Percentiles rank a stretch among this genome's conserved stretches.
These are phyloP conservation scores for Quercus robur DNA, from an alignment of 306 rosid species.

Conservation along the genomic window DNA sequence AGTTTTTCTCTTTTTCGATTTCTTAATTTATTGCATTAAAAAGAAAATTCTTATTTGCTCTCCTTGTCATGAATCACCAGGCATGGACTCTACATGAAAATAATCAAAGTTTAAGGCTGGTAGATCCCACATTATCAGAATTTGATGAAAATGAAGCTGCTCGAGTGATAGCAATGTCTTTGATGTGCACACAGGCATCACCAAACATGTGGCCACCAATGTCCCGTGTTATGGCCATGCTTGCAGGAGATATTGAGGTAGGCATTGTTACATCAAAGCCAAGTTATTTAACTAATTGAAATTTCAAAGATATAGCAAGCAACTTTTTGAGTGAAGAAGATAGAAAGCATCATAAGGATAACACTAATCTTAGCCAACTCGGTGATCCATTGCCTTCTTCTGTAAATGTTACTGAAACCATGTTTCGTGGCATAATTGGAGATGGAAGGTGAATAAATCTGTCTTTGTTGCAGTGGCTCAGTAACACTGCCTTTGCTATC, in stretches of 20 bases:
- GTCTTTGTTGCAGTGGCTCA: too few species aligned
- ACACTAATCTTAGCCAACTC: conserved; percentile 23
- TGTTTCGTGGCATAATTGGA: too few species aligned
- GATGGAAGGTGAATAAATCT: too few species aligned
- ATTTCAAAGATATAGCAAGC: conserved; percentile 35
- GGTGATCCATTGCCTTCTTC: conserved; percentile 24
- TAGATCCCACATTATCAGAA: conserved; percentile 40
- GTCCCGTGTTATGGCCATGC: conserved; percentile 76
- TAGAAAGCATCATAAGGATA: conserved; percentile 10
- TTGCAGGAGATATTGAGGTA: conserved; percentile 60
- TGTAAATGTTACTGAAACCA: background rate
- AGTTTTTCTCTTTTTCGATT: background rate
- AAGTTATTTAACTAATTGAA: conserved; percentile 61
- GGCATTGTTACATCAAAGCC: conserved; percentile 42
- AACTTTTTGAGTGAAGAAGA: conserved; percentile 15
- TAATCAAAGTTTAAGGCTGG: conserved; percentile 31
- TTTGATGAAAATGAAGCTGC: conserved; percentile 43
- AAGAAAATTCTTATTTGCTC: too few species aligned
- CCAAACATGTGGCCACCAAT: conserved; percentile 58
- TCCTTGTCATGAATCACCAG: conserved; percentile 14
- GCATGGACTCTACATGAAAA: conserved; percentile 65
- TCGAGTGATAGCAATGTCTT: conserved; percentile 46
- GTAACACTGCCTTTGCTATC: too few species aligned
- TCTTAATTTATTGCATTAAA: too few species aligned
- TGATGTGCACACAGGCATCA: conserved; percentile 63